These are phyloP conservation scores for Tilletia caries DNA, from an alignment of 1,284 basidiomycete genomes.

Conservation along the genomic window DNA sequence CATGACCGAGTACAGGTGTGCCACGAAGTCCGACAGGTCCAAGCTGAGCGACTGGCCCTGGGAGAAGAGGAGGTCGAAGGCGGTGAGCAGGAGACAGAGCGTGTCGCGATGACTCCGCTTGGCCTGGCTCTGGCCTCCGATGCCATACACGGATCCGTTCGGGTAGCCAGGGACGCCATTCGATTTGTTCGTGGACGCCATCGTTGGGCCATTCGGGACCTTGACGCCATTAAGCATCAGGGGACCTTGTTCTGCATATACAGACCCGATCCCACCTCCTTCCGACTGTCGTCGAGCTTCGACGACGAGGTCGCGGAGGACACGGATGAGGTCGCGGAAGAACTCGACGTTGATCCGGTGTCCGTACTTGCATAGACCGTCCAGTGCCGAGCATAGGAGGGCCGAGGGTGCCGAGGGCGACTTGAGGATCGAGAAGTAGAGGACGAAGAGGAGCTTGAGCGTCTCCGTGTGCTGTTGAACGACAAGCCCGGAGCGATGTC, in stretches of 20 bases:
- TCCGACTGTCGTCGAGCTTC: constrained; percentile 5
- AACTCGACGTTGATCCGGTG: constrained; percentile 98
- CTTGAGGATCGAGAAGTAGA: constrained; percentile 96
- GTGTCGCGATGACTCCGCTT: constrained; percentile 59
- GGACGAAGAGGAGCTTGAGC: constrained; percentile 90
- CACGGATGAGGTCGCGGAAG: constrained; percentile 88
- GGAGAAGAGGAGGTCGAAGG: constrained; percentile 90
- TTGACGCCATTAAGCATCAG: not conserved
- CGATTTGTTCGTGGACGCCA: not conserved
- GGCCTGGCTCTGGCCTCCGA: constrained; percentile 7
- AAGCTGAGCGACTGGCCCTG: constrained; percentile 98
- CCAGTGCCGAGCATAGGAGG: constrained; percentile 80
- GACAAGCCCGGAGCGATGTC: too few species aligned
- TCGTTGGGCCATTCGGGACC: not conserved
- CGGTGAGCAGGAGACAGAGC: constrained; percentile 84
- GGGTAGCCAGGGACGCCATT: not conserved
- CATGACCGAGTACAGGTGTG: constrained; percentile 66
- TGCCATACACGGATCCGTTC: not conserved
- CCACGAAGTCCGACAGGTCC: constrained; percentile 85
- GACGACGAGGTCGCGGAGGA: constrained; percentile 72
- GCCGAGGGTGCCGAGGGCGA: constrained; percentile 70
- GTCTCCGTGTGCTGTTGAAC: constrained; percentile 84
- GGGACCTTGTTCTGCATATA: not conserved
- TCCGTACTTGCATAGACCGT: constrained; percentile 87
- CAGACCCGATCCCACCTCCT: constrained; percentile 9